Conservation (phyloP, 805 yeast genomes). For the Yamadazyma sp. region DNA sequence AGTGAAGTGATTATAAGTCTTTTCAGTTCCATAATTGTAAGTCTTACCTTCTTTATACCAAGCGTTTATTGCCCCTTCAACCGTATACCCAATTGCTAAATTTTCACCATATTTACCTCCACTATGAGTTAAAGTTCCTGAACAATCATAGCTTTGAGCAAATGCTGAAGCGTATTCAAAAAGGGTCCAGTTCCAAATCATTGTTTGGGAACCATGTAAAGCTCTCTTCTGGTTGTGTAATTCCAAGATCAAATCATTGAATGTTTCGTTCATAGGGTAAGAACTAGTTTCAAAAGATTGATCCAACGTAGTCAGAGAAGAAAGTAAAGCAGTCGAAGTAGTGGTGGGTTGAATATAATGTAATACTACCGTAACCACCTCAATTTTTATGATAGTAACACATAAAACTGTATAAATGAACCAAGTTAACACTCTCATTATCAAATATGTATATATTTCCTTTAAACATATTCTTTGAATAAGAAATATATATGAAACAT, state of each 20-base stretch:
- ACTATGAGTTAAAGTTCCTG: constrained; percentile 32
- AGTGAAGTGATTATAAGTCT: constrained; percentile 36
- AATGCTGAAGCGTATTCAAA: constrained; percentile 29
- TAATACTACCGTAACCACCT: constrained; percentile 4
- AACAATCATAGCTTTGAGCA: constrained; percentile 32
- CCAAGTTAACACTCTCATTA: neutral
- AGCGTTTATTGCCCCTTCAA: constrained; percentile 32
- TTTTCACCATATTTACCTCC: constrained; percentile 39
- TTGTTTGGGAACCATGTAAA: constrained; percentile 25
- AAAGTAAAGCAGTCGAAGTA: too few relatives aligned
- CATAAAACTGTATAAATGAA: neutral
- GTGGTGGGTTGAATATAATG: constrained; percentile 1
- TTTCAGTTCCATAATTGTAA: constrained; percentile 26
- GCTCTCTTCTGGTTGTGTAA: constrained; percentile 29
- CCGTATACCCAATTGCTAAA: constrained; percentile 35
- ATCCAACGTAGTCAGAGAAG: too few relatives aligned
- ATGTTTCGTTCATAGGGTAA: constrained; percentile 5
- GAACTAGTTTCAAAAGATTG: too few relatives aligned
- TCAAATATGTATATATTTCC: neutral
- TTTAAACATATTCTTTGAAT: neutral
- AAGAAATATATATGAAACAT: constrained; percentile 4
- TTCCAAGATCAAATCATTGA: constrained; percentile 12
- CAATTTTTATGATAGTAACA: constrained; percentile 2
- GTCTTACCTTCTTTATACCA: constrained; percentile 37
- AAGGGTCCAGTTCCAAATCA: constrained; percentile 30